Evolutionary conservation across 78 protist genomes (phyloP), one percentile per base, ranked within the genome.

Genomic region (Polysphondylium violaceum): DNA sequence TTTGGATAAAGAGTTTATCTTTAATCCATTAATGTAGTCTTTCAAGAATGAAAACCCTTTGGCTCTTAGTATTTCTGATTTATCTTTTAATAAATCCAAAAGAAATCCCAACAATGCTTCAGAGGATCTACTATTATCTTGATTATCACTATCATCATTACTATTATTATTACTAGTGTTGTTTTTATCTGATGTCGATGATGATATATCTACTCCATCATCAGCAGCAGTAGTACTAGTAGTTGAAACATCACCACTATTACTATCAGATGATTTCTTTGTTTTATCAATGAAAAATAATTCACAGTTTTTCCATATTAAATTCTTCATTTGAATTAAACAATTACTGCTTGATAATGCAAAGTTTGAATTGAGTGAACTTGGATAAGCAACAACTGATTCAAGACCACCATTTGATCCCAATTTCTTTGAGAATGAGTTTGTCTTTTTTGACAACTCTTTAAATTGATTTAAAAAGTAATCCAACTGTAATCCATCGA

Each of bases 21-120:
- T 16, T 43, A n/a, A n/a, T n/a, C n/a, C n/a, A n/a, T n/a, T n/a
- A 50, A 43, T 63, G 74, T 40, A 77, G 6, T 77, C 87, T n/a
- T 77, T 65, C 3, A 64, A 29, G 23, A 77, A 33, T n/a, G 11
- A 21, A 36, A 60, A 77, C 11, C 65, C 87, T 35, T 31, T 60
- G 6, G 5, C 3, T 33, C 50, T 25, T 19, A 77, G 3, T 1
- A 77, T 35, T 33, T 77, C 87, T 35, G 44, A 43, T 44, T 47
- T 29, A 51, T 77, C 87, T 2, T 47, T 64, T 19, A 77, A 33
- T n/a, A 77, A 36, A 77, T 64, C 87, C 19, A 77, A 77, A 31
- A 77, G 40, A 63, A 77, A 77, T 36, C 56, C 33, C 2, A 60
- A 65, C 38, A 77, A 77, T 43, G 64, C 14, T 23, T 77, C 87